phyloP scores from a whole-genome alignment of 257 asterid species.

The Nyctanthes arbortristis region DNA sequence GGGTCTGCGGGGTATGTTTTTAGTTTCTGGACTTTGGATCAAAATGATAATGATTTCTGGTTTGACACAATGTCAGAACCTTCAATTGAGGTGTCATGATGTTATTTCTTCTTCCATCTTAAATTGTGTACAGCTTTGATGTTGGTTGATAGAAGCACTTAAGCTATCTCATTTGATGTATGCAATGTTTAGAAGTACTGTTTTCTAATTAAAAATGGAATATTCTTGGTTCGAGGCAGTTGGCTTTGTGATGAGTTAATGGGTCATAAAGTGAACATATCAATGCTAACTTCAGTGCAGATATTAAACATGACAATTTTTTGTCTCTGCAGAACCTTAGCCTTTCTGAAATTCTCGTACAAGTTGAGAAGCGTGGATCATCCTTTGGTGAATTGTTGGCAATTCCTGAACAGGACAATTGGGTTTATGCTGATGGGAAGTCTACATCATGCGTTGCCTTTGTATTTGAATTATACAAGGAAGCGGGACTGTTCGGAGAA shows the following conservation, averaged over 20 bases:
- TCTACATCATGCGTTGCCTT: conserved; percentile 92
- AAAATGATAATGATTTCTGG: too few species aligned
- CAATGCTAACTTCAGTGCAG: not conserved
- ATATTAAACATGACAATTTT: conserved; percentile 4
- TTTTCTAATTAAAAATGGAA: not conserved
- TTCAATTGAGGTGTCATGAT: not conserved
- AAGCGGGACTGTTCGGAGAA: conserved; percentile 76
- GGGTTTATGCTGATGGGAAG: conserved; percentile 86
- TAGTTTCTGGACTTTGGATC: too few species aligned
- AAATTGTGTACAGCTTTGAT: not conserved
- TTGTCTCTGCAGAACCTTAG: conserved; percentile 53
- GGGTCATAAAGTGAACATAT: conserved; percentile 9
- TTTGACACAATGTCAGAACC: not conserved
- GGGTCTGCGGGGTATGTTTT: too few species aligned
- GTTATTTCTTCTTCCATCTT: not conserved
- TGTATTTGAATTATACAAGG: conserved; percentile 85
- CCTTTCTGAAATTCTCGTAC: conserved; percentile 80
- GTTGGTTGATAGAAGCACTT: not conserved
- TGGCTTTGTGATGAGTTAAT: not conserved
- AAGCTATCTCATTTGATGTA: not conserved
- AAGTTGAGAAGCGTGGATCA: conserved; percentile 80
- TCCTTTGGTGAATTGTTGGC: conserved; percentile 83
- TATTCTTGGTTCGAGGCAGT: not conserved
- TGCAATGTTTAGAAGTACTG: not conserved
- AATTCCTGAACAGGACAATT: conserved; percentile 82